These are phyloP conservation scores for Paraphaeosphaeria sporulosa DNA, from an alignment of 2,329 filamentous ascomycete species.

Conservation along the genomic window DNA sequence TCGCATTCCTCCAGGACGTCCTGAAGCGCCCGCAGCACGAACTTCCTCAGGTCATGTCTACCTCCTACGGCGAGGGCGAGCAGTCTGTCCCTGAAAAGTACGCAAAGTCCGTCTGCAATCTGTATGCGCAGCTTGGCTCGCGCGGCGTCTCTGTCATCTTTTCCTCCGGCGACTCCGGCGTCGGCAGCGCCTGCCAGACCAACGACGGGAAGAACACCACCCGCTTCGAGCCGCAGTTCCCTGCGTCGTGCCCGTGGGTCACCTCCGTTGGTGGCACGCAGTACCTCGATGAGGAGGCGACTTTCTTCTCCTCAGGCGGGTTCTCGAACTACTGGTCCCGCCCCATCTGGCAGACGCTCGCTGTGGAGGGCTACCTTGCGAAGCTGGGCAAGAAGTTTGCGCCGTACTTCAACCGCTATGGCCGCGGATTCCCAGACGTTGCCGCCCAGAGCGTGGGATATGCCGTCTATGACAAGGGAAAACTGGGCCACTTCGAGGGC, in stretches of 20 bases:
- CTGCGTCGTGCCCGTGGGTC: conserved; percentile 71
- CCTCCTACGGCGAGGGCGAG: conserved; percentile 73
- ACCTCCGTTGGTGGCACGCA: conserved; percentile 71
- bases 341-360: conserved; percentile 57
- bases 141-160: conserved; percentile 70
- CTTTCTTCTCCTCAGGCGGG: conserved; percentile 60
- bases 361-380: conserved; percentile 55
- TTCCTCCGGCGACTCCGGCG: conserved; percentile 67
- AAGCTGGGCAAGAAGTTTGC: conserved; percentile 52
- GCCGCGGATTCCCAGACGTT: conserved; percentile 70
- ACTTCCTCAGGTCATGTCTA: conserved; percentile 69
- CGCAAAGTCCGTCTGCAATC: conserved; percentile 67
- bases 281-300: conserved; percentile 46
- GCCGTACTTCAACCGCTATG: conserved; percentile 60
- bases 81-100: conserved; percentile 68
- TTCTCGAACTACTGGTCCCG: conserved; percentile 59
- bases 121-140: conserved; percentile 69
- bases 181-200: conserved; percentile 61
- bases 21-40: conserved; percentile 58
- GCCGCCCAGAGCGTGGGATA: conserved; percentile 60
- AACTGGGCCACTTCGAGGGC: conserved; percentile 46
- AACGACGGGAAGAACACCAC: conserved; percentile 65
- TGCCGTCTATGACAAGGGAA: conserved; percentile 49
- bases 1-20: conserved; percentile 66
- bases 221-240: conserved; percentile 68